Percentiles rank a stretch among this genome's conserved stretches.
phyloP scores from a whole-genome alignment of 441 rosid genomes.

The Eutrema salsugineum region DNA sequence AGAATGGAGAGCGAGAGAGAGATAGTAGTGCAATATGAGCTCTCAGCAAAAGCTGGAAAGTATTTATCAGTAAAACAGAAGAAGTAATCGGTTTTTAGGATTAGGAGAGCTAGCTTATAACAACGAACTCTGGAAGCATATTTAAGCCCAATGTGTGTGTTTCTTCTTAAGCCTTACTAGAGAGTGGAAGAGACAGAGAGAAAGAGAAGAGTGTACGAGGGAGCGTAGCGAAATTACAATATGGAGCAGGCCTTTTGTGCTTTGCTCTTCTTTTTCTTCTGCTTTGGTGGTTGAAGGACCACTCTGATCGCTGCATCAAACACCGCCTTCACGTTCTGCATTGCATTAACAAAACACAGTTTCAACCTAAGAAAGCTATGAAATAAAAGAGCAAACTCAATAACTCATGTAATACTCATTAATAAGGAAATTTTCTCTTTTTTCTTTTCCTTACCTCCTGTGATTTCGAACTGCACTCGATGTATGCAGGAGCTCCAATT shows the following conservation, averaged over 20 bases:
- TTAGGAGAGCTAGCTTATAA: slow-evolving; percentile 8
- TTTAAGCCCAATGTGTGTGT: slow-evolving; percentile 11
- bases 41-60: slow-evolving; percentile 24
- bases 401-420: not conserved
- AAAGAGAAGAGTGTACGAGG: not conserved
- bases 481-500: slow-evolving; percentile 64
- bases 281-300: slow-evolving; percentile 70
- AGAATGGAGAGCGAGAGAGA: not conserved
- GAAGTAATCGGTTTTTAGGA: not conserved
- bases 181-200: slow-evolving; percentile 6
- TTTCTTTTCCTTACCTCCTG: slow-evolving; percentile 46
- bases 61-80: slow-evolving; percentile 20
- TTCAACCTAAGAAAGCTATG: not conserved
- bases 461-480: slow-evolving; percentile 75
- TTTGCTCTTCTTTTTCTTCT: slow-evolving; percentile 66
- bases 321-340: slow-evolving; percentile 65
- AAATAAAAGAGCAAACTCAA: not conserved
- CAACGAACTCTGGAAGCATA: slow-evolving; percentile 17
- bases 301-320: slow-evolving; percentile 72
- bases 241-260: slow-evolving; percentile 64
- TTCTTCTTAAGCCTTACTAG: slow-evolving; percentile 11
- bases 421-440: not conserved
- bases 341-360: not conserved
- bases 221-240: slow-evolving; percentile 38
- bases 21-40: slow-evolving; percentile 10